Base-by-base conservation (phyloP, 2,329 filamentous ascomycete species). In the Plenodomus tracheiphilus region DNA sequence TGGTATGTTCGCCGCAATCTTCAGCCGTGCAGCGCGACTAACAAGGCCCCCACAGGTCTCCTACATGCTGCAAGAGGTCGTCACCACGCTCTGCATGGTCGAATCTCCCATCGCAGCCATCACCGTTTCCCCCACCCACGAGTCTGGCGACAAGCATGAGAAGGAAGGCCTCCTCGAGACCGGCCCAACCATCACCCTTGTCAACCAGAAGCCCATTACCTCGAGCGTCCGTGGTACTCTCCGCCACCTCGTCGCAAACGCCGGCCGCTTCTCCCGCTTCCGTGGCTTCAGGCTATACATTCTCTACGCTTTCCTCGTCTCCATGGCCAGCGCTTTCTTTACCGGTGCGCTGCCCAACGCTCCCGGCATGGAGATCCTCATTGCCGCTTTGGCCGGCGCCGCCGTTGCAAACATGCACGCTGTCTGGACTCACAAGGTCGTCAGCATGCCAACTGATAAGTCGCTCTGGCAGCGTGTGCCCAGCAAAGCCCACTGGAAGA, bases 351-450 rank as follows among this genome's bases (percentile, higher is more conserved):
- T 77, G 25, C 64, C 74, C 43, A n/a, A 64, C 36, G 53, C 75
- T 34, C 65, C 82, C 17, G 73, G 79, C 49, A 70, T 76, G 47
- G 65, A 76, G 42, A 57, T 85, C 45, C 34, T 88, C 46, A 76
- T 77, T 45, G 79, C 79, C 44, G 78, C 86, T 41, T 48, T 87
- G 36, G 78, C 83, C 20, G 79, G 82, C 43, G 71, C 93, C 18
- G 71, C 81, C 17, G 77, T 89, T 25, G 82, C 87, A 32, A 87
- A 87, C 64, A 72, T 93, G 50, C 82, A 84, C 69, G 82, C 92
- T 59, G 81, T 84, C 44, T 96, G 91, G 91, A 89, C 91, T 3
- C 91, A 96, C 68, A 86, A 89, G 63, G 84, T 96, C 68, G 91
- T 97, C 66, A 86, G 89, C 2, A 79, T 84, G 44, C 84, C 85